Evolutionary conservation across 2,329 filamentous ascomycete genomes (phyloP).

Genomic region (Aspergillus aculeatinus): DNA sequence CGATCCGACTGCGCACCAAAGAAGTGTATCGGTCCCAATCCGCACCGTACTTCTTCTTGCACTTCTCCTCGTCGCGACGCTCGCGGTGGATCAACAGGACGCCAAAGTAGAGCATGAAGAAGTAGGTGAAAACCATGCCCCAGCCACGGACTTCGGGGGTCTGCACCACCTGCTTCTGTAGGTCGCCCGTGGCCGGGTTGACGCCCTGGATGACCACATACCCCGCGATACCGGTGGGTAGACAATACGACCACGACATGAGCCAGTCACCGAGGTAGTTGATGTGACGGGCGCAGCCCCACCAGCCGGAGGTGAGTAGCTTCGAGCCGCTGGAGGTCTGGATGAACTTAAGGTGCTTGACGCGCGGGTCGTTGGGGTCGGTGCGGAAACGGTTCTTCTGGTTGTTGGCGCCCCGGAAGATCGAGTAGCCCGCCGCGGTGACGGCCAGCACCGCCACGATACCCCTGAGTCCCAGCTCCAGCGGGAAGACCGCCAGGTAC

Average conservation of each 20-base stretch:
- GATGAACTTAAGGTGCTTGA: slow-evolving; percentile 80
- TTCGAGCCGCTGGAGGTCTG: slow-evolving; percentile 79
- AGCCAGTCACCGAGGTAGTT: slow-evolving; percentile 97
- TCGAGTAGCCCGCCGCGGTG: slow-evolving; percentile 73
- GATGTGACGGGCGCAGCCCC: slow-evolving; percentile 87
- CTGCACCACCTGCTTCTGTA: slow-evolving; percentile 71
- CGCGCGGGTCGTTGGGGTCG: slow-evolving; percentile 74
- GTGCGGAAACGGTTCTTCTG: slow-evolving; percentile 94
- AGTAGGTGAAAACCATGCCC: slow-evolving; percentile 88
- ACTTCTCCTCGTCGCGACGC: slow-evolving; percentile 86
- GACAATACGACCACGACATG: slow-evolving; percentile 84
- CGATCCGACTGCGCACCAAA: slow-evolving; percentile 75
- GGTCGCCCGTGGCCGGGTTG: slow-evolving; percentile 54
- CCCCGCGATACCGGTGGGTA: slow-evolving; percentile 82
- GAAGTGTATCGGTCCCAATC: slow-evolving; percentile 90
- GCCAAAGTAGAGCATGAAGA: slow-evolving; percentile 90
- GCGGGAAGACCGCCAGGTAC: slow-evolving; percentile 79
- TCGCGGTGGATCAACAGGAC: slow-evolving; percentile 84
- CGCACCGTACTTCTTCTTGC: slow-evolving; percentile 82
- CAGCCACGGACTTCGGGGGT: slow-evolving; percentile 74
- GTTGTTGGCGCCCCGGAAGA: slow-evolving; percentile 91
- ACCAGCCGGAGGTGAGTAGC: slow-evolving; percentile 85
- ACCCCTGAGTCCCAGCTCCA: slow-evolving; percentile 70
- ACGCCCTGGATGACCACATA: slow-evolving; percentile 64
- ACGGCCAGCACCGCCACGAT: slow-evolving; percentile 65